These are phyloP conservation scores for Wallacemonas sp. DNA, from an alignment of 208 protist species.

Conservation along the genomic window DNA sequence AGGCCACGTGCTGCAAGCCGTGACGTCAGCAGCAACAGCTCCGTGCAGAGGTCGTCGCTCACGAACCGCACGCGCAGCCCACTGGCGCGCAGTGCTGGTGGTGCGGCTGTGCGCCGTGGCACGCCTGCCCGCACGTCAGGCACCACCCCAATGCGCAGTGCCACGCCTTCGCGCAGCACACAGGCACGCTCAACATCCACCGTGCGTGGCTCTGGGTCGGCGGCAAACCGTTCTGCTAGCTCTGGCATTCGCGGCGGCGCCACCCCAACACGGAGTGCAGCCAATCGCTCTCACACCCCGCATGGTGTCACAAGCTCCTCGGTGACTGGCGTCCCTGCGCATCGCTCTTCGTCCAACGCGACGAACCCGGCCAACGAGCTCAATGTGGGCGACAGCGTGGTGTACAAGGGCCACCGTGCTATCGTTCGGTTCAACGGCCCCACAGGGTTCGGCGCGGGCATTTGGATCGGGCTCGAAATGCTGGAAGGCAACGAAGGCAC, in stretches of 20 bases:
- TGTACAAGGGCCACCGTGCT: slow-evolving; percentile 81
- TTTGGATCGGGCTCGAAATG: slow-evolving; percentile 91
- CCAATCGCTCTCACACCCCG: slow-evolving; percentile 27
- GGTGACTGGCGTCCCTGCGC: background rate
- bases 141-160: slow-evolving; percentile 48
- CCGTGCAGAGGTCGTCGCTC: slow-evolving; percentile 30
- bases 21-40: slow-evolving; percentile 43
- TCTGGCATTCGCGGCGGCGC: background rate
- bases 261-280: slow-evolving; percentile 25
- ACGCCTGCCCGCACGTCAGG: slow-evolving; percentile 67
- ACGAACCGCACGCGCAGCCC: slow-evolving; percentile 65
- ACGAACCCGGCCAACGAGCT: slow-evolving; percentile 72
- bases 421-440: slow-evolving; percentile 85
- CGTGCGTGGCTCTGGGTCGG: slow-evolving; percentile 1
- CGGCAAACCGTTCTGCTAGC: slow-evolving; percentile 1
- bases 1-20: slow-evolving; percentile 37
- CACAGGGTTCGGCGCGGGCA: slow-evolving; percentile 79
- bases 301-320: background rate
- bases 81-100: slow-evolving; percentile 71
- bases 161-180: slow-evolving; percentile 31
- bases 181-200: slow-evolving; percentile 12
- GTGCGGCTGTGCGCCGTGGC: slow-evolving; percentile 70
- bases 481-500: slow-evolving; percentile 87
- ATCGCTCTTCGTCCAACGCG: slow-evolving; percentile 2
- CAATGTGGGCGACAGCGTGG: slow-evolving; percentile 69